Conservation (phyloP, 169 alveolate genomes). For the Babesia divergens region DNA sequence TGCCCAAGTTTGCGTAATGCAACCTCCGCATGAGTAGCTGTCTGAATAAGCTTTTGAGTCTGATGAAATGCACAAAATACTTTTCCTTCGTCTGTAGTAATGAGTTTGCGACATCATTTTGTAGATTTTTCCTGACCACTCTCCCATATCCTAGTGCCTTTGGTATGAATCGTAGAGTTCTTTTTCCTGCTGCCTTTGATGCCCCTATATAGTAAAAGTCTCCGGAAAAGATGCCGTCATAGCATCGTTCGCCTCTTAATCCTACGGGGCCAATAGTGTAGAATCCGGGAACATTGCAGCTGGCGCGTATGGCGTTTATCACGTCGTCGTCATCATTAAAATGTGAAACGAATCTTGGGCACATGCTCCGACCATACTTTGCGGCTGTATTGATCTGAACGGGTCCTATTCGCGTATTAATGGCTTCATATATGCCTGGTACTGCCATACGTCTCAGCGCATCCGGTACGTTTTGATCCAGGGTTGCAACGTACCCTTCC, state of each 20-base stretch:
- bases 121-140: background rate
- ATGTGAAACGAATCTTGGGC: slow-evolving; percentile 13
- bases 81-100: slow-evolving; percentile 23
- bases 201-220: slow-evolving; percentile 49
- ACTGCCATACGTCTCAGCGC: slow-evolving; percentile 17
- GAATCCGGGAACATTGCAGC: slow-evolving; percentile 68
- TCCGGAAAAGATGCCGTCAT: slow-evolving; percentile 68
- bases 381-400: slow-evolving; percentile 32
- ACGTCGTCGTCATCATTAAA: slow-evolving; percentile 48
- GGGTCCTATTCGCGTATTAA: slow-evolving; percentile 64
- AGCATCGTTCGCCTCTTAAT: slow-evolving; percentile 46
- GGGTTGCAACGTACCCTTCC: background rate
- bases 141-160: slow-evolving; percentile 14
- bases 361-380: slow-evolving; percentile 10
- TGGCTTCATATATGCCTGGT: slow-evolving; percentile 32
- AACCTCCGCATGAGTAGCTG: slow-evolving; percentile 2
- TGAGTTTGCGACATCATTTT: slow-evolving; percentile 19
- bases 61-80: slow-evolving; percentile 19
- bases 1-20: background rate
- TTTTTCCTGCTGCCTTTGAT: slow-evolving; percentile 45
- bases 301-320: slow-evolving; percentile 59
- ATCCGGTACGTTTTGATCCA: slow-evolving; percentile 30
- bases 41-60: slow-evolving; percentile 25
- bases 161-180: slow-evolving; percentile 52
- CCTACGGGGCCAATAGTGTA: slow-evolving; percentile 50